Evolutionary conservation across 208 protist species (phyloP), one percentile per base, ranked within the genome.

Genomic region (Tetramitus jugosus): DNA sequence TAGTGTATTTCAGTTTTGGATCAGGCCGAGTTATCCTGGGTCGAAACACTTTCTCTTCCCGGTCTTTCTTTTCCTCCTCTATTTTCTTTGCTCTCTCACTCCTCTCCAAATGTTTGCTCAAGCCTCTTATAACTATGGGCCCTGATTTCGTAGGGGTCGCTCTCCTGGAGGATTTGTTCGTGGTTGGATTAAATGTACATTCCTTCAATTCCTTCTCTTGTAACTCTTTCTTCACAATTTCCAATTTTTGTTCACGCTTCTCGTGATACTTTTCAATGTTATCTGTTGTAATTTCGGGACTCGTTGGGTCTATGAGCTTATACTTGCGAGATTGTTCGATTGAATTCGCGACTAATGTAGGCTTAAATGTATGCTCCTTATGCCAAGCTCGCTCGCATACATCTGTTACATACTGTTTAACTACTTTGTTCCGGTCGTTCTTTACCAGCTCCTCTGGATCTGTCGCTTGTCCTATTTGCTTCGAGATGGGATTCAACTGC

Each of bases 61-160:
- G 13, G 3, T 71, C 65, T 31, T 49, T 46, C 39, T 33, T 71
- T 13, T 71, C 65, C 35, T 71, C 39, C 29, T 45, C 65, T 29
- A 71, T 45, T 49, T 29, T 46, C 40, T 71, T 71, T 31, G 65
- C 65, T 33, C n/a, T 1, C 35, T 71, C 65, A 23, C 39, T n/a
- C 49, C 65, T 42, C 17, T 71, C 65, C 2, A 71, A 52, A 71
- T 71, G 65, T 46, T 49, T 71, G 20, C 65, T 40, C 49, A 71
- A 37, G 35, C 65, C 65, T 13, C 33, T 71, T 14, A 71, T 71
- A 0, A 71, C 20, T 6, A 71, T 46, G 35, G 65, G 65, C 10
- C n/a, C 17, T 43, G 0, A 10, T 49, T 71, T 23, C 1, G 39
- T 31, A 6, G 35, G 40, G 0, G 33, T 39, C 37, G 2, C 14